Percentiles rank a stretch among this genome's conserved stretches.
Evolutionary conservation across 1,139 yeast species (phyloP).

Genomic region (Scheffersomyces segobiensis): DNA sequence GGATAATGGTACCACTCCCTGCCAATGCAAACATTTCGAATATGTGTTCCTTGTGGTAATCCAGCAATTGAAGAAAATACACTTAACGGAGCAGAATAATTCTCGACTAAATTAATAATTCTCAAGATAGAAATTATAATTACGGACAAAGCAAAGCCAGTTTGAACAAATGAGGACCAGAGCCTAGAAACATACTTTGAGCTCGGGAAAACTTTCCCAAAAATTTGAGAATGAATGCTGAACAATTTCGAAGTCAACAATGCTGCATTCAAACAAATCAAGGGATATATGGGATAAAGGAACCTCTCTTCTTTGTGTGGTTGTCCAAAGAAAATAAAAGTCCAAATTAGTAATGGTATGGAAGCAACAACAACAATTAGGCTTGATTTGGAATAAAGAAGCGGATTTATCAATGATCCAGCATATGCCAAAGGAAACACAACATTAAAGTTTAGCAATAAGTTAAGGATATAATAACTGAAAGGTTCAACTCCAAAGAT

Average conservation of each 20-base stretch:
- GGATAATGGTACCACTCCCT: constrained; percentile 96
- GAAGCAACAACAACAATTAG: constrained; percentile 13
- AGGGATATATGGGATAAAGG: constrained; percentile 79
- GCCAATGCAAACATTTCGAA: constrained; percentile 74
- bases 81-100: constrained; percentile 62
- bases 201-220: background rate
- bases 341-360: constrained; percentile 62
- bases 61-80: constrained; percentile 5
- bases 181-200: background rate
- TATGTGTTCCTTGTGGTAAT: constrained; percentile 5
- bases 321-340: constrained; percentile 62
- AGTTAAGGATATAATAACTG: constrained; percentile 67
- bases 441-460: constrained; percentile 72
- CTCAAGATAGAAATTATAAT: constrained; percentile 39
- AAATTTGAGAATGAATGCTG: constrained; percentile 1
- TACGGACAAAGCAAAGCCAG: background rate
- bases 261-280: constrained; percentile 65
- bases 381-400: constrained; percentile 12
- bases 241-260: constrained; percentile 40
- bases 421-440: constrained; percentile 47
- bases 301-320: constrained; percentile 96
- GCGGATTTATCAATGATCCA: constrained; percentile 32
- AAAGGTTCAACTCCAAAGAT: constrained; percentile 91
- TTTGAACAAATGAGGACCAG: background rate
- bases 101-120: constrained; percentile 44